Percentiles rank a stretch among this genome's conserved stretches.
Evolutionary conservation across 371 early-diverging fungal species (phyloP).

Genomic region (Conidiobolus incongruus): DNA sequence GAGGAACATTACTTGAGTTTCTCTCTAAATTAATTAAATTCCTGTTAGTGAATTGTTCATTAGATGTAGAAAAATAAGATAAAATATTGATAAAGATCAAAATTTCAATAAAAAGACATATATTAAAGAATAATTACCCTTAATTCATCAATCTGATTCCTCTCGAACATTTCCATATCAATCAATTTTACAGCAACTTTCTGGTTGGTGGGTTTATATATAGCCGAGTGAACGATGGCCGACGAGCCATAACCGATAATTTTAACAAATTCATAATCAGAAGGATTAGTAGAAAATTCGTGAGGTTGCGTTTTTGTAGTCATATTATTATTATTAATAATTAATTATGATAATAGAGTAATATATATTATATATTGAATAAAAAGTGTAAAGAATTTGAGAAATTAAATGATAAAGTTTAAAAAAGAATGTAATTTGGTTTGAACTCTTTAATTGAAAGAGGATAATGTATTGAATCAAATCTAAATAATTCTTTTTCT

Average conservation of each 20-base stretch:
- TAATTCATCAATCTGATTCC: conserved; percentile 82
- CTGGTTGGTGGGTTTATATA: conserved; percentile 43
- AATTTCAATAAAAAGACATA: background rate
- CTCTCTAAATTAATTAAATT: conserved; percentile 20
- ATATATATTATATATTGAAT: no score
- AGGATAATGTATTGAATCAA: no score
- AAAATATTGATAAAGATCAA: background rate
- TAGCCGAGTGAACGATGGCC: conserved; percentile 60
- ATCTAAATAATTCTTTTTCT: no score
- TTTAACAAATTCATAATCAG: no score
- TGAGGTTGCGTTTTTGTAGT: no score
- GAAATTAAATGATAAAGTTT: no score
- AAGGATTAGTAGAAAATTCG: no score
- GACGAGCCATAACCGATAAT: conserved; percentile 86
- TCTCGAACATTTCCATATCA: conserved; percentile 79
- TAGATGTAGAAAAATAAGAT: background rate
- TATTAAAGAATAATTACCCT: conserved; percentile 19
- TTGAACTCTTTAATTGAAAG: no score
- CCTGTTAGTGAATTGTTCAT: background rate
- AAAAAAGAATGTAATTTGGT: no score
- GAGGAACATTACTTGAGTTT: conserved; percentile 70
- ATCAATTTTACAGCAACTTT: conserved; percentile 70
- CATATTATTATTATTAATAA: no score
- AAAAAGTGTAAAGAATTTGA: no score
- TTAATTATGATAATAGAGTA: no score